Base-by-base conservation (phyloP, 2,329 filamentous ascomycete species). In the Polychaeton citri region DNA sequence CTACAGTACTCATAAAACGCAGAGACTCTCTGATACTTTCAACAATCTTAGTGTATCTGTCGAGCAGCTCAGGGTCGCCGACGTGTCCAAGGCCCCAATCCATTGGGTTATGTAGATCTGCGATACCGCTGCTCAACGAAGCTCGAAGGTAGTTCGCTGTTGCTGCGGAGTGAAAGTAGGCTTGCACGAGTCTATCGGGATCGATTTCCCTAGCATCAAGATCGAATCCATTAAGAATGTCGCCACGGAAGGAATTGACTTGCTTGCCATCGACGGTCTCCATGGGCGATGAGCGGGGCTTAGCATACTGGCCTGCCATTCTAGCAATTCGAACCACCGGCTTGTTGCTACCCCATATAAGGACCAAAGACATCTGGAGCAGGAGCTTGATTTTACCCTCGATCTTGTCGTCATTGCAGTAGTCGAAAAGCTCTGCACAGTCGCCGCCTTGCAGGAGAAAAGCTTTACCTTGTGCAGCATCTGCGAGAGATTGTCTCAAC, bases 261-360 rank as follows among this genome's bases (percentile, higher is more conserved):
- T 85, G 75, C 40, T 75, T 74, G 35, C 86, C 87, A 44, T 92
- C 68, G 34, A 92, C 65, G 2, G 76, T 71, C 64, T 98, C 90
- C 24, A 76, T 87, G 0, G 88, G 82, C 49, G 80, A 93, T 3
- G 85, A 94, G 38, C 90, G 71, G 2, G 88, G 90, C 63, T 98
- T 98, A 19, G 90, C 90, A 54, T 94, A 98, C 67, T 98, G 90
- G 3, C 90, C 90, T 9, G 90, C 90, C 77, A 96, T 95, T 41
- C 90, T 77, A 12, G 85, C 90, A 52, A 98, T 93, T 47, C 90
- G 77, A 33, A 98, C 85, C 3, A 98, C 86, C 5, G 83, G 82
- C 52, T 79, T 78, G 50, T 79, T 76, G 17, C 70, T 68, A 24
- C 84, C 90, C 80, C 87, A 95, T 57, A 96, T 87, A 41, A 98